Evolutionary conservation across 1,284 basidiomycete genomes (phyloP).

Genomic region (Ustilago nuda): DNA sequence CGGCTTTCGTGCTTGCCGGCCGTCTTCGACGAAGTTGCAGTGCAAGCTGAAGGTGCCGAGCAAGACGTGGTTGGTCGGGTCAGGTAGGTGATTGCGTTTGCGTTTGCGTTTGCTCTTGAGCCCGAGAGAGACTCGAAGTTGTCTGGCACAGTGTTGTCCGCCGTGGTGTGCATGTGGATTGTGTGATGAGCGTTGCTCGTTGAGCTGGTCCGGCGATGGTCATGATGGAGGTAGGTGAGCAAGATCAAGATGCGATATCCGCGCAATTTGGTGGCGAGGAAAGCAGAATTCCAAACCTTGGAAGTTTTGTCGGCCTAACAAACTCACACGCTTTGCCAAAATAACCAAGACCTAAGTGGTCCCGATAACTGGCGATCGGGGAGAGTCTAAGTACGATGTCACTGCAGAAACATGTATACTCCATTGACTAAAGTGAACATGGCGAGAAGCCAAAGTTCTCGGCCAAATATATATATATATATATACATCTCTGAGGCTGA

Average conservation of each 20-base stretch:
- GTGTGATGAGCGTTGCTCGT: neutral
- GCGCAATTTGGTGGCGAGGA: too few relatives aligned
- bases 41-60: neutral
- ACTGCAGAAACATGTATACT: too few relatives aligned
- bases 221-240: neutral
- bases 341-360: too few relatives aligned
- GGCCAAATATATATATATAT: too few relatives aligned
- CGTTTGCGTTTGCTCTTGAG: neutral
- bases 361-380: too few relatives aligned
- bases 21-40: neutral
- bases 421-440: too few relatives aligned
- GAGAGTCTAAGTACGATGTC: too few relatives aligned
- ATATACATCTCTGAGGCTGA: too few relatives aligned
- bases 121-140: neutral
- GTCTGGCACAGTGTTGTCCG: neutral
- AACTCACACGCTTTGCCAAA: too few relatives aligned
- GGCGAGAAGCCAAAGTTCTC: too few relatives aligned
- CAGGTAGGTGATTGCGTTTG: conserved; percentile 17
- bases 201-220: neutral
- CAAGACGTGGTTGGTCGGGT: conserved; percentile 18
- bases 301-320: too few relatives aligned
- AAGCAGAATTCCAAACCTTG: too few relatives aligned
- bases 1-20: conserved; percentile 70
- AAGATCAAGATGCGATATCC: neutral
- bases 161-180: neutral